Evolutionary conservation across 2,329 filamentous ascomycete species (phyloP).

Genomic region (Gnomoniopsis sp.): DNA sequence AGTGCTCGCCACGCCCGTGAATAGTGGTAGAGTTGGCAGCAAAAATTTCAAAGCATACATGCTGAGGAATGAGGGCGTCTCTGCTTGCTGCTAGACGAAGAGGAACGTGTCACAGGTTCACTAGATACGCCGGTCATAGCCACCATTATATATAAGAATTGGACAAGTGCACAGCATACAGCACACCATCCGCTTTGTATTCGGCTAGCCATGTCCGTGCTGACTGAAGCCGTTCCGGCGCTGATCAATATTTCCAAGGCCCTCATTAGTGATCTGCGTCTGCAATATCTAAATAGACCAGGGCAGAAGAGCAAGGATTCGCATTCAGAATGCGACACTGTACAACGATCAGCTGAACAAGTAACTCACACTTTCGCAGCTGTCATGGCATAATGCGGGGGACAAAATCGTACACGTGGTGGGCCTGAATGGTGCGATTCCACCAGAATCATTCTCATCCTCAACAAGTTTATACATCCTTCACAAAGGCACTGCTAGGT

Average conservation of each 20-base stretch:
- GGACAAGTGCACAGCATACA: background rate
- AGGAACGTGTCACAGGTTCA: background rate
- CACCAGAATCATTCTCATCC: too few species aligned
- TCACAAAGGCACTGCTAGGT: too few species aligned
- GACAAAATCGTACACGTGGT: too few species aligned
- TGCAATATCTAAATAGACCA: background rate
- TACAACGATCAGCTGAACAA: background rate
- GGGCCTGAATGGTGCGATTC: too few species aligned
- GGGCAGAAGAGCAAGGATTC: background rate
- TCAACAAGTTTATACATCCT: too few species aligned
- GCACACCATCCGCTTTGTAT: background rate
- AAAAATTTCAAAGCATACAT: background rate
- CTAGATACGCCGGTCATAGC: background rate
- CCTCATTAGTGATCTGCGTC: background rate
- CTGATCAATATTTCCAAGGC: background rate
- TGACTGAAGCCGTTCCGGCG: background rate
- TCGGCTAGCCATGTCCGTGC: background rate
- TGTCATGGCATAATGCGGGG: too few species aligned
- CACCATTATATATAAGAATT: background rate
- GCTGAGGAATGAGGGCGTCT: background rate
- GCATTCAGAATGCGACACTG: background rate
- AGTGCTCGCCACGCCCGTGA: background rate
- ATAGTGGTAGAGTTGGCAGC: background rate
- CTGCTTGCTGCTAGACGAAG: background rate
- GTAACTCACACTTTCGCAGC: too few species aligned